Conservation (phyloP, 106 monocot species). For the Dioscorea zingiberensis region DNA sequence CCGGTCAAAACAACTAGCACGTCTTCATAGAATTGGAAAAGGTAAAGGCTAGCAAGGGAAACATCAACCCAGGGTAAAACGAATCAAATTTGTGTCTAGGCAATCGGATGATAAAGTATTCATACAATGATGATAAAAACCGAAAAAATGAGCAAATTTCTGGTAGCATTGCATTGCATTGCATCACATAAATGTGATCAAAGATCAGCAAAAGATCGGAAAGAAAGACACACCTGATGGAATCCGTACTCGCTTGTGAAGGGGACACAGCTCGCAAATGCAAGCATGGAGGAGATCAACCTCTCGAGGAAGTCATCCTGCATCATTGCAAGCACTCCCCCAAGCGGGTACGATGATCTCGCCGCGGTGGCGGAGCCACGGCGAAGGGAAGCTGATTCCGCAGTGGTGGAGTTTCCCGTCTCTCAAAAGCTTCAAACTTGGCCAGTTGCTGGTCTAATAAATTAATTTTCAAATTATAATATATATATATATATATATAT, state of each 20-base stretch:
- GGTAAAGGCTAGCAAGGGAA: conserved; percentile 73
- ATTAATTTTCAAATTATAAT: too few species aligned
- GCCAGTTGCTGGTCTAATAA: too few species aligned
- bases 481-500: too few species aligned
- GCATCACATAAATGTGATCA: too few species aligned
- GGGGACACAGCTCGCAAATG: conserved; percentile 78
- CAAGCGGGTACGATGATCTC: conserved; percentile 84
- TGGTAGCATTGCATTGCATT: neutral
- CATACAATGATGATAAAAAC: conserved; percentile 5
- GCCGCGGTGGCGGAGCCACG: conserved; percentile 27
- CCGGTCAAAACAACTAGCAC: conserved; percentile 64
- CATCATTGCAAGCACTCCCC: conserved; percentile 45
- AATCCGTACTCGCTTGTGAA: conserved; percentile 66
- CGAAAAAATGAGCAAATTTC: neutral
- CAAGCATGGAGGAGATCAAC: conserved; percentile 86
- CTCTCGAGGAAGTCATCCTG: conserved; percentile 79
- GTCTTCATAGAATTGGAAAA: conserved; percentile 51
- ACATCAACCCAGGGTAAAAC: conserved; percentile 83
- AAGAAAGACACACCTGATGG: conserved; percentile 52
- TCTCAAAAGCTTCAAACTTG: too few species aligned
- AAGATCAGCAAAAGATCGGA: neutral
- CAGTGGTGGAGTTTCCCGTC: too few species aligned
- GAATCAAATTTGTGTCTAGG: conserved; percentile 61
- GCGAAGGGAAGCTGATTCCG: too few species aligned
- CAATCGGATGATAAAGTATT: conserved; percentile 43